Conservation (phyloP, 441 rosid genomes). For the Sinapis alba region DNA sequence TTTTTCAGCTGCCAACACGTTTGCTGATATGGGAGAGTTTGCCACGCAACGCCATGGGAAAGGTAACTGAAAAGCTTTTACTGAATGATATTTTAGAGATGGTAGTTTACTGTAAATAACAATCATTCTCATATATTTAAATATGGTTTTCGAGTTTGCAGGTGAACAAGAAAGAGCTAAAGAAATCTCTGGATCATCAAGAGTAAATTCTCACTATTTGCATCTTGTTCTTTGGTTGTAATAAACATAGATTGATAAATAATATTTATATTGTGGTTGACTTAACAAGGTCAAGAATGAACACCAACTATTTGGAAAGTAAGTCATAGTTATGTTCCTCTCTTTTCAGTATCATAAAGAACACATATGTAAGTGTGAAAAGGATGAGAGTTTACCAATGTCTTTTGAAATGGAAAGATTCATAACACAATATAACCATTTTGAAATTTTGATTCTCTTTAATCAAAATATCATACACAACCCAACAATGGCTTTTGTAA, state of each 20-base stretch:
- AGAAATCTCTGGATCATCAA: constrained; percentile 55
- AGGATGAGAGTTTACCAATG: no score
- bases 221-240: constrained; percentile 14
- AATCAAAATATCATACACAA: constrained; percentile 29
- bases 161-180: constrained; percentile 94
- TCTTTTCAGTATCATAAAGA: background rate
- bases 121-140: background rate
- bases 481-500: constrained; percentile 1
- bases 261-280: background rate
- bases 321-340: background rate
- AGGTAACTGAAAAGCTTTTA: constrained; percentile 49
- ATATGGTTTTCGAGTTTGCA: constrained; percentile 35
- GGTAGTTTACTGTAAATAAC: constrained; percentile 8
- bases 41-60: constrained; percentile 99
- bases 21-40: constrained; percentile 83
- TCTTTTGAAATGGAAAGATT: no score
- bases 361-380: no score
- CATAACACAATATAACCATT: background rate
- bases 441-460: constrained; percentile 27
- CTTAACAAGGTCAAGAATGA: background rate
- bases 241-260: background rate
- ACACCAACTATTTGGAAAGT: constrained; percentile 9
- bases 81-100: background rate
- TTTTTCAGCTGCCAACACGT: constrained; percentile 77
- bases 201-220: constrained; percentile 25